Conservation (phyloP, 2,329 filamentous ascomycete species). For the Hymenotorrendiella dingleyae region DNA sequence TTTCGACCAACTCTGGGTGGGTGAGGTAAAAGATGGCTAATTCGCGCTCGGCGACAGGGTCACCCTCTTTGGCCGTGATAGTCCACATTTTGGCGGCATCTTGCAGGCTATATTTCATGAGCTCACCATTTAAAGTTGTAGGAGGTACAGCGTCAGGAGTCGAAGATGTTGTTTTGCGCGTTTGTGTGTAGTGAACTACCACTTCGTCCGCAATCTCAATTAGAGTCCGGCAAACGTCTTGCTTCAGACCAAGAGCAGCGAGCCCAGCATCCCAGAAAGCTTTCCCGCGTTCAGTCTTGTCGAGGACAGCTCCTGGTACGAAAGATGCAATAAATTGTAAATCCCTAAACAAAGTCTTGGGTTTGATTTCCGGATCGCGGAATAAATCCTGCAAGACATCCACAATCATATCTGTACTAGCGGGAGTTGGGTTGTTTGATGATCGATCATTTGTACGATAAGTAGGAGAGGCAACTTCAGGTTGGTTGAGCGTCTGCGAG, state of each 20-base stretch:
- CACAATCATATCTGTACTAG: conserved; percentile 48
- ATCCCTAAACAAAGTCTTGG: conserved; percentile 75
- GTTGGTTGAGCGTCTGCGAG: conserved; percentile 46
- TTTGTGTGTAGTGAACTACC: conserved; percentile 61
- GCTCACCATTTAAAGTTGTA: conserved; percentile 31
- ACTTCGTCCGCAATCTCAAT: conserved; percentile 64
- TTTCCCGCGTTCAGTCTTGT: conserved; percentile 60
- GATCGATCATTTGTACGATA: conserved; percentile 74
- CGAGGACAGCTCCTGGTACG: conserved; percentile 53
- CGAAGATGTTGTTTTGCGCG: conserved; percentile 40
- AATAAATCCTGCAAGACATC: conserved; percentile 63
- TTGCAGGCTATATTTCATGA: conserved; percentile 62
- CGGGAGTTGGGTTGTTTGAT: conserved; percentile 40
- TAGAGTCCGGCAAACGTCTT: conserved; percentile 65
- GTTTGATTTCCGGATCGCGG: conserved; percentile 61
- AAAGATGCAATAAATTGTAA: conserved; percentile 69
- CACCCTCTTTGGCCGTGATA: conserved; percentile 89
- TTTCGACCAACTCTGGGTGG: conserved; percentile 76
- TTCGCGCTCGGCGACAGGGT: conserved; percentile 83
- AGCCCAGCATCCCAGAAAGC: conserved; percentile 80
- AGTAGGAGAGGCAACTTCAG: conserved; percentile 59
- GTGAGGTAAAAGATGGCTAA: conserved; percentile 90
- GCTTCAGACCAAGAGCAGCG: conserved; percentile 83
- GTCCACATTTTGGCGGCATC: conserved; percentile 87
- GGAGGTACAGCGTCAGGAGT: conserved; percentile 15